Evolutionary conservation across 371 early-diverging fungal species (phyloP).

Genomic region (Haplosporangium sp.): DNA sequence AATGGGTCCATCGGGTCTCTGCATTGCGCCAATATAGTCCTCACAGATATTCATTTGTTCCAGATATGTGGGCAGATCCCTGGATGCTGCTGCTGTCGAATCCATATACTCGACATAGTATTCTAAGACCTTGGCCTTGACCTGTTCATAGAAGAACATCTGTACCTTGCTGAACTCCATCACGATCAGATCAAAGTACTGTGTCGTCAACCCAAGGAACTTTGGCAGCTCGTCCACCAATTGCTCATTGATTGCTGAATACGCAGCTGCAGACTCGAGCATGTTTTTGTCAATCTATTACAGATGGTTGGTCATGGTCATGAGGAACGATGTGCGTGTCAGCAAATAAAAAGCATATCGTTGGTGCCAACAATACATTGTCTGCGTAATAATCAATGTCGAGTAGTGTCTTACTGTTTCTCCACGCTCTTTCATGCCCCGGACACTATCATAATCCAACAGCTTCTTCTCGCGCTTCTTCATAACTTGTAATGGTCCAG

Average conservation of each 20-base stretch:
- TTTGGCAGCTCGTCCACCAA: slow-evolving; percentile 81
- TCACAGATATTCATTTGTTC: slow-evolving; percentile 34
- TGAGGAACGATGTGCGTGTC: not conserved
- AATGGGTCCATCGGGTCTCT: slow-evolving; percentile 29
- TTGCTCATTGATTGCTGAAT: slow-evolving; percentile 79
- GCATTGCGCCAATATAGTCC: slow-evolving; percentile 42
- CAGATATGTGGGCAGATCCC: slow-evolving; percentile 26
- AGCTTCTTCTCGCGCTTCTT: slow-evolving; percentile 81
- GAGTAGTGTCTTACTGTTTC: slow-evolving; percentile 60
- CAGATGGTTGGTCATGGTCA: not conserved
- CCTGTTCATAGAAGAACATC: slow-evolving; percentile 53
- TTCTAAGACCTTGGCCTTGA: slow-evolving; percentile 33
- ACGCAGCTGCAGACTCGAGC: slow-evolving; percentile 78
- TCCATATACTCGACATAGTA: slow-evolving; percentile 31
- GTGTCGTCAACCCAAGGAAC: slow-evolving; percentile 68
- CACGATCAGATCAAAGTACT: slow-evolving; percentile 73
- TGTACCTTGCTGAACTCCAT: slow-evolving; percentile 73
- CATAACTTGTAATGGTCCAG: slow-evolving; percentile 78
- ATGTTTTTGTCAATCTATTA: slow-evolving; percentile 68
- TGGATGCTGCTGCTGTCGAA: slow-evolving; percentile 8
- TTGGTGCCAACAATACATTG: not conserved
- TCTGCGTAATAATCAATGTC: slow-evolving; percentile 2
- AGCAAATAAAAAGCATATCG: no score
- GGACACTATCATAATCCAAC: slow-evolving; percentile 79
- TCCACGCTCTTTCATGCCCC: slow-evolving; percentile 67